Evolutionary conservation across 2,329 filamentous ascomycete genomes (phyloP).

Genomic region (Fusarium kyushuense): DNA sequence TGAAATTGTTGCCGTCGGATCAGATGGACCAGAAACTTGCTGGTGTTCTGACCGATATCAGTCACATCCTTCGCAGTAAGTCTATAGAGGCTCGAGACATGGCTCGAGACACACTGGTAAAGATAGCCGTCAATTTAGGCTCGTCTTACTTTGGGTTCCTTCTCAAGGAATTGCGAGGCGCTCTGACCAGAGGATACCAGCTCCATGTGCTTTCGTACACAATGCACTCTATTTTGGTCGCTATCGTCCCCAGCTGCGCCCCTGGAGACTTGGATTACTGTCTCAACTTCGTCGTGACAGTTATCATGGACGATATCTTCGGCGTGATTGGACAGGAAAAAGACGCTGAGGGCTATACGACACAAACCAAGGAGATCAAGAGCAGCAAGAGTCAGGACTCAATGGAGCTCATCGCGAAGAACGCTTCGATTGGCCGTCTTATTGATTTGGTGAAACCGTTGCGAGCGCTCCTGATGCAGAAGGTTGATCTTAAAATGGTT

Average conservation of each 20-base stretch:
- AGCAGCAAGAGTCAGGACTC: conserved; percentile 98
- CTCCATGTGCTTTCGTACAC: conserved; percentile 96
- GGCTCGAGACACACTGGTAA: conserved; percentile 86
- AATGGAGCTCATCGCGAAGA: conserved; percentile 91
- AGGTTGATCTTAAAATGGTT: conserved; percentile 83
- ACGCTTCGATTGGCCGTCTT: conserved; percentile 79
- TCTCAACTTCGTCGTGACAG: conserved; percentile 77
- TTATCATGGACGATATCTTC: conserved; percentile 98
- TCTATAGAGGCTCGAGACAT: conserved; percentile 90
- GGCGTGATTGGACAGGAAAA: conserved; percentile 94
- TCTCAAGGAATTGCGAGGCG: conserved; percentile 87
- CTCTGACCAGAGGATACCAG: conserved; percentile 88
- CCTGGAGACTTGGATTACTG: conserved; percentile 93
- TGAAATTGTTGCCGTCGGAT: conserved; percentile 80
- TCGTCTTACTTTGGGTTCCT: conserved; percentile 89
- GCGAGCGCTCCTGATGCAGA: conserved; percentile 82
- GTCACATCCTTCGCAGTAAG: conserved; percentile 90
- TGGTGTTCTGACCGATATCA: conserved; percentile 89
- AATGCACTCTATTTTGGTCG: conserved; percentile 88
- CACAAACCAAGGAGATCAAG: conserved; percentile 97
- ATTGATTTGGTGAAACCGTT: conserved; percentile 82
- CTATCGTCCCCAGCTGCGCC: conserved; percentile 76
- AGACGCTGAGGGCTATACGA: conserved; percentile 94
- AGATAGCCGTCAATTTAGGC: conserved; percentile 85
- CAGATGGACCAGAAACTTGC: conserved; percentile 82